A percentile compares a stretch with the other conserved stretches of the same genome.
phyloP scores from a whole-genome alignment of 331 rosid genomes.

The Rosa hybrid region DNA sequence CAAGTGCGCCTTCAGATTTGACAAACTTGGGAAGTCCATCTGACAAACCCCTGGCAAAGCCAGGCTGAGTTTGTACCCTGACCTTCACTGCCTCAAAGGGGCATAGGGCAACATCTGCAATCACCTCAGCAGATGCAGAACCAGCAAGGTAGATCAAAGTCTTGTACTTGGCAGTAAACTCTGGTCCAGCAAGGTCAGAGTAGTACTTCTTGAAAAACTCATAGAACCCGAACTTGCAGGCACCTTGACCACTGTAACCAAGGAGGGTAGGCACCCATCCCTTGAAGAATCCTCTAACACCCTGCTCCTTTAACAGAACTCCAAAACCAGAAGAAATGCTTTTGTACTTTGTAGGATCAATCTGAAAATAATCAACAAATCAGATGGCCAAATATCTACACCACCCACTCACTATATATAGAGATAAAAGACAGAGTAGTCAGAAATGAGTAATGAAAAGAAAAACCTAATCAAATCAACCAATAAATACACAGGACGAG shows the following conservation, averaged over 20 bases:
- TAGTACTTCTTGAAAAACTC: slow-evolving; percentile 94
- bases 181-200: slow-evolving; percentile 96
- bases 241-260: slow-evolving; percentile 99
- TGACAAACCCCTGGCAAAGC: slow-evolving; percentile 85
- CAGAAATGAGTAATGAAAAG: not conserved
- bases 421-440: not conserved
- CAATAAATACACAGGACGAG: not conserved
- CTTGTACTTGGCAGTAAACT: slow-evolving; percentile 90
- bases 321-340: slow-evolving; percentile 91
- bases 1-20: slow-evolving; percentile 79
- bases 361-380: slow-evolving; percentile 48
- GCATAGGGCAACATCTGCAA: slow-evolving; percentile 93
- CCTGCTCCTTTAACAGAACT: slow-evolving; percentile 86
- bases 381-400: not conserved
- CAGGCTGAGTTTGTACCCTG: slow-evolving; percentile 98
- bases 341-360: slow-evolving; percentile 87
- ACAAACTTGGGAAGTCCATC: slow-evolving; percentile 92
- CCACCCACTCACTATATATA: too few relatives aligned
- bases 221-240: slow-evolving; percentile 94
- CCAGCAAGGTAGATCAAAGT: slow-evolving; percentile 97
- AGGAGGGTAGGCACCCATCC: slow-evolving; percentile 97
- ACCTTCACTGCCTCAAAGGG: slow-evolving; percentile 98
- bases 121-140: slow-evolving; percentile 95
- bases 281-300: slow-evolving; percentile 75
- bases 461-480: not conserved